Percentiles rank a stretch among this genome's conserved stretches.
These are phyloP conservation scores for Penicillium silybi DNA, from an alignment of 495 filamentous ascomycete genomes.

Conservation along the genomic window DNA sequence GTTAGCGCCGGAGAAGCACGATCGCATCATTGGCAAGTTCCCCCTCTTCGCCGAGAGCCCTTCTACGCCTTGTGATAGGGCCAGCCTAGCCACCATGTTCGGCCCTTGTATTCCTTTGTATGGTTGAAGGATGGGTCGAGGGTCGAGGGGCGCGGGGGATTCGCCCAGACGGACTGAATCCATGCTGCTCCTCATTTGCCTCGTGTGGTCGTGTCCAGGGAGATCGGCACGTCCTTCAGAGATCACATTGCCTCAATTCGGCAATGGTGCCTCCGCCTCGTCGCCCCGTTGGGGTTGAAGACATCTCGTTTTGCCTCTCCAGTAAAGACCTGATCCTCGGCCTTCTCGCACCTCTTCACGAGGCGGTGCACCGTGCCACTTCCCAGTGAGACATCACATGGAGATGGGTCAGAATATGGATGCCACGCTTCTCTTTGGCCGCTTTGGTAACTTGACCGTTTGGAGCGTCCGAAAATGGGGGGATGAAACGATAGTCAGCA, in stretches of 20 bases:
- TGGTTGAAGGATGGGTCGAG: constrained; percentile 1
- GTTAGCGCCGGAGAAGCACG: constrained; percentile 16
- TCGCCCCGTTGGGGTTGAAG: not conserved
- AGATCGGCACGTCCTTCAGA: constrained; percentile 23
- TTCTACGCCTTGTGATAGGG: constrained; percentile 22
- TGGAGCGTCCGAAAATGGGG: constrained; percentile 5
- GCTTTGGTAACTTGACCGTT: constrained; percentile 22
- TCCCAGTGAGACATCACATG: constrained; percentile 15
- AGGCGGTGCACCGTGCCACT: constrained; percentile 14
- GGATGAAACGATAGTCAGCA: constrained; percentile 23
- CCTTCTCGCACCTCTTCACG: constrained; percentile 9
- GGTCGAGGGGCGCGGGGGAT: constrained; percentile 14
- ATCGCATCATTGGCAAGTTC: constrained; percentile 18
- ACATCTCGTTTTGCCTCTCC: not conserved
- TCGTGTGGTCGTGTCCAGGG: constrained; percentile 15
- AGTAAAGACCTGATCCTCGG: constrained; percentile 12
- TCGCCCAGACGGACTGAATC: constrained; percentile 19
- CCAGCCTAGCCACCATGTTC: constrained; percentile 11
- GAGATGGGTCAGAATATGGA: constrained; percentile 8
- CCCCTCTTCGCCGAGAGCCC: constrained; percentile 19
- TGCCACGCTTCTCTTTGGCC: constrained; percentile 19
- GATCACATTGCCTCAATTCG: constrained; percentile 11
- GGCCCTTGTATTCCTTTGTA: constrained; percentile 28
- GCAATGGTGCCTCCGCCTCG: constrained; percentile 9
- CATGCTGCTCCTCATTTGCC: constrained; percentile 24